phyloP scores from a whole-genome alignment of 106 monocot species.

The Alisma plantagoaquatica region DNA sequence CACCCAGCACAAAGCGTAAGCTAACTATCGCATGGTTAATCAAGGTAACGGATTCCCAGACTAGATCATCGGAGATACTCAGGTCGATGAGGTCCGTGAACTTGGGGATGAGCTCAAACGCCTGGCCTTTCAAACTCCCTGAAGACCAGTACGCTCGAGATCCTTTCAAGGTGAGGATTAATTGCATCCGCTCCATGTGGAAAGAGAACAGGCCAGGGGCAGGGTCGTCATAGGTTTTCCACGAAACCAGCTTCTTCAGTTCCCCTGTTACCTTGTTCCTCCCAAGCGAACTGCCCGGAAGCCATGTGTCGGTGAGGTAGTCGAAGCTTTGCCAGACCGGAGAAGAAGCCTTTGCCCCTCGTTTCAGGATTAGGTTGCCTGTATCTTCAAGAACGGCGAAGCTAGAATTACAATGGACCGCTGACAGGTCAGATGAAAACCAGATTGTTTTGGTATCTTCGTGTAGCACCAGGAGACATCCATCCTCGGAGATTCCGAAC shows the following conservation, averaged over 20 bases:
- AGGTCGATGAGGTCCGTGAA: neutral
- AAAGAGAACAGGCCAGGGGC: slow-evolving; percentile 15
- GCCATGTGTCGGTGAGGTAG: slow-evolving; percentile 8
- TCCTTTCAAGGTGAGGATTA: slow-evolving; percentile 26
- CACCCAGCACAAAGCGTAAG: slow-evolving; percentile 11
- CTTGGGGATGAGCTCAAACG: slow-evolving; percentile 14
- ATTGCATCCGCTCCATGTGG: slow-evolving; percentile 31
- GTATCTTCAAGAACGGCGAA: neutral
- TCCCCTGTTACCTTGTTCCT: slow-evolving; percentile 12
- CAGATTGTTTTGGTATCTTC: neutral
- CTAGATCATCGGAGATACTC: slow-evolving; percentile 14
- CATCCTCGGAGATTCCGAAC: slow-evolving; percentile 9
- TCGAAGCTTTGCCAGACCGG: slow-evolving; percentile 8
- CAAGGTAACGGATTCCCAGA: slow-evolving; percentile 10
- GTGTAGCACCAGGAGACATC: slow-evolving; percentile 3
- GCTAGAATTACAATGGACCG: neutral
- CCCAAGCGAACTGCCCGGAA: neutral
- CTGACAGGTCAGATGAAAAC: slow-evolving; percentile 1
- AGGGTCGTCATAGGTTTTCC: slow-evolving; percentile 8
- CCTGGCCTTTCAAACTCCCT: slow-evolving; percentile 31
- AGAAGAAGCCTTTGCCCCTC: neutral
- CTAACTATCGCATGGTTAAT: slow-evolving; percentile 6
- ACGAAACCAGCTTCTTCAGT: slow-evolving; percentile 1
- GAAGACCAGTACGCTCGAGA: slow-evolving; percentile 30
- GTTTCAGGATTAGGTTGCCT: slow-evolving; percentile 5